Evolutionary conservation across 1,284 basidiomycete genomes (phyloP).

Genomic region (Paramarasmius palmivorus): DNA sequence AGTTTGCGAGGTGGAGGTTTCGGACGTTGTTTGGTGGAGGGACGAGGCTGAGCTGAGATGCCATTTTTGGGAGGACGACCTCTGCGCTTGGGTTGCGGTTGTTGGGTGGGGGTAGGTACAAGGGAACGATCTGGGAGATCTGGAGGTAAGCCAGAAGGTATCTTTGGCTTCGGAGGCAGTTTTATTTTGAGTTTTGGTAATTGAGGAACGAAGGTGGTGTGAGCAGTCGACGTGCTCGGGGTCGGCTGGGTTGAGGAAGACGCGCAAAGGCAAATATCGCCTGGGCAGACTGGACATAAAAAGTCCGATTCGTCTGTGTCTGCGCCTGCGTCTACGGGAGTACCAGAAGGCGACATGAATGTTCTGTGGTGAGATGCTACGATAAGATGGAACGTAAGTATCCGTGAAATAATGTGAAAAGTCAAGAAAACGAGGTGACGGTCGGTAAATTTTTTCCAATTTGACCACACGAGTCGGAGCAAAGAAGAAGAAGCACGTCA

Average conservation of each 20-base stretch:
- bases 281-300: conserved; percentile 85
- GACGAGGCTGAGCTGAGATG: conserved; percentile 19
- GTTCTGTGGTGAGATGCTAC: conserved; percentile 52
- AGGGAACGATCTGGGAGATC: conserved; percentile 19
- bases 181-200: conserved; percentile 64
- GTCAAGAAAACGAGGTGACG: conserved; percentile 26
- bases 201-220: conserved; percentile 17
- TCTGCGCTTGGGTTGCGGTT: conserved; percentile 44
- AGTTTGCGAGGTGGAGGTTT: conserved; percentile 18
- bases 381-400: conserved; percentile 8
- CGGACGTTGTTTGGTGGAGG: conserved; percentile 28
- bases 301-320: conserved; percentile 80
- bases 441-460: conserved; percentile 4
- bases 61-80: conserved; percentile 54
- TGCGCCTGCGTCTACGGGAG: conserved; percentile 55
- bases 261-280: conserved; percentile 76
- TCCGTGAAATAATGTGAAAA: conserved; percentile 18
- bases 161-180: conserved; percentile 50
- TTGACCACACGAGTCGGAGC: conserved; percentile 3
- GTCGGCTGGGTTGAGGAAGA: conserved; percentile 17
- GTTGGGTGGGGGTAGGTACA: conserved; percentile 20
- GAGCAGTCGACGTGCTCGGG: conserved; percentile 20
- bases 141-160: conserved; percentile 20
- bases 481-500: neutral
- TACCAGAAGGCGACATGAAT: conserved; percentile 65